phyloP scores from a whole-genome alignment of 83 land plant genomes.

The Picea abies region DNA sequence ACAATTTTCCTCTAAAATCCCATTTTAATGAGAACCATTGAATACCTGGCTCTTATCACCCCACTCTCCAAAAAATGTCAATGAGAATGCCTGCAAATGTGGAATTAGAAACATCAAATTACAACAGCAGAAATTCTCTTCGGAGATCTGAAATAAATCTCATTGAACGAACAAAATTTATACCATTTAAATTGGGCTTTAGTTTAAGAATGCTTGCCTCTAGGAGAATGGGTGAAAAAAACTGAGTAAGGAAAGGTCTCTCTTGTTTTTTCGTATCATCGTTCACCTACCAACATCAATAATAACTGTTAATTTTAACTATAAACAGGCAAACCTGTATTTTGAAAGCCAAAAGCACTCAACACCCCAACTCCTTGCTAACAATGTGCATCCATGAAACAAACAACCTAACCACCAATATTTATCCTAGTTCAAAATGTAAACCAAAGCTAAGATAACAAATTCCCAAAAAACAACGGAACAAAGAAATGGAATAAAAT shows the following conservation, averaged over 20 bases:
- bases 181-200: neutral
- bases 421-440: neutral
- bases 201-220: slow-evolving; percentile 44
- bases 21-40: neutral
- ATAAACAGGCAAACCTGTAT: neutral
- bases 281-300: slow-evolving; percentile 33
- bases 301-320: neutral
- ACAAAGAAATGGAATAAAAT: neutral
- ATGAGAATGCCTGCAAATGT: slow-evolving; percentile 81
- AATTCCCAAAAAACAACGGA: neutral
- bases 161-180: neutral
- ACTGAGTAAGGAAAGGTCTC: slow-evolving; percentile 44
- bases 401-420: neutral
- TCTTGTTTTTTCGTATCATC: slow-evolving; percentile 61
- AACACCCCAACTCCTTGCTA: neutral
- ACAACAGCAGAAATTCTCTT: neutral
- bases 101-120: neutral
- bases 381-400: neutral
- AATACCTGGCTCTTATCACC: slow-evolving; percentile 99
- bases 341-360: neutral
- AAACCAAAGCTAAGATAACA: neutral
- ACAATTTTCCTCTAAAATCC: neutral
- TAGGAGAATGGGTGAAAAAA: slow-evolving; percentile 82
- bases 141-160: neutral
- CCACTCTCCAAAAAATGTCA: slow-evolving; percentile 97